Percentiles rank a stretch among this genome's conserved stretches.
Evolutionary conservation across 208 protist species (phyloP).

Genomic region (Trypanosoma caninum): DNA sequence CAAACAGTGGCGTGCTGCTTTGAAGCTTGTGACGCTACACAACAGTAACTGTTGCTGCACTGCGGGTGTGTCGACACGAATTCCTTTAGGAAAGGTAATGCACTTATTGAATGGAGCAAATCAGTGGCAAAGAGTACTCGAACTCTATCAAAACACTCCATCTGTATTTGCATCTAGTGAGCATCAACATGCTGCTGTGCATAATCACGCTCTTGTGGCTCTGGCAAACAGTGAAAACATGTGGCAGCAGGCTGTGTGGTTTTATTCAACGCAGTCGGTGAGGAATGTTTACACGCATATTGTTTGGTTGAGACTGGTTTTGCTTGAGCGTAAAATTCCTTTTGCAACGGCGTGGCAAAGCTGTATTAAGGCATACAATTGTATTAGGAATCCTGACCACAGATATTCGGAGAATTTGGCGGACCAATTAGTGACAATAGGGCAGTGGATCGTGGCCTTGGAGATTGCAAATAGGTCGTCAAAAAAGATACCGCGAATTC

Average conservation of each 20-base stretch:
- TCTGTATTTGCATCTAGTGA: not conserved
- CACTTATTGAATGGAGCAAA: constrained; percentile 1
- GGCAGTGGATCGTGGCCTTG: not conserved
- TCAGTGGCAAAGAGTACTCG: constrained; percentile 5
- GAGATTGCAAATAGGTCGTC: not conserved
- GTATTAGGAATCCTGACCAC: not conserved
- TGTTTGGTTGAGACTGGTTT: constrained; percentile 8
- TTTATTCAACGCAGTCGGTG: constrained; percentile 21
- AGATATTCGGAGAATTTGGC: constrained; percentile 1
- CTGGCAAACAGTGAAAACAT: constrained; percentile 29
- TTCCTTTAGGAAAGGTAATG: constrained; percentile 10
- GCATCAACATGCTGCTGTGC: constrained; percentile 26
- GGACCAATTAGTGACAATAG: not conserved
- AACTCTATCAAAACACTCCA: not conserved
- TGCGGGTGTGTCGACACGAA: no score
- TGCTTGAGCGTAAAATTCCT: constrained; percentile 7
- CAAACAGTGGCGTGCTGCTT: not conserved
- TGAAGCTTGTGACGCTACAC: not conserved
- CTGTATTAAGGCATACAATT: not conserved
- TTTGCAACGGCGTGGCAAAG: constrained; percentile 3
- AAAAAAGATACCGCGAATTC: constrained; percentile 1
- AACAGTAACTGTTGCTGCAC: not conserved
- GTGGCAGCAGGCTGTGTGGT: constrained; percentile 22
- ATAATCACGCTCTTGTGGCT: constrained; percentile 46
- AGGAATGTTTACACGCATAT: constrained; percentile 11